Evolutionary conservation across 23 red algal species (phyloP), one percentile per base, ranked within the genome.

Genomic region (Cyanidium caldarium): DNA sequence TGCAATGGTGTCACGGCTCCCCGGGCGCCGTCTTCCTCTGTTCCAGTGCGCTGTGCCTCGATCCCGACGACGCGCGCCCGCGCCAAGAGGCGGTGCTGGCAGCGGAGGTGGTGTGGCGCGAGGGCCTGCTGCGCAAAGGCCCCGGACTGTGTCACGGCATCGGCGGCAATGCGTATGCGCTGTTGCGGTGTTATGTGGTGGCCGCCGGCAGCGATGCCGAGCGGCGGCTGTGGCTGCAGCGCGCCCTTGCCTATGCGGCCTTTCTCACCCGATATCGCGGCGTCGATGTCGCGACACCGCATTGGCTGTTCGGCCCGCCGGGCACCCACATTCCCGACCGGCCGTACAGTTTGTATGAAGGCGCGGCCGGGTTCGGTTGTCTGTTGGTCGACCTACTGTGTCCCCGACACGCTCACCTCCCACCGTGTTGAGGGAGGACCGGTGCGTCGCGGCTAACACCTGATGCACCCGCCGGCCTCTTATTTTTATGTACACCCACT

Each of bases 1-100:
- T 61, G 51, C 51, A 61, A 28, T 61, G 51, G 51, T 61, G 51
- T 28, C 51, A 61, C 31, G 51, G 51, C 7, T 61, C 51, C 7
- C 51, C 51, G 10, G 51, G 51, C 7, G 51, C 51, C n/a, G 10
- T 61, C 31, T 61, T 61, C 31, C 51, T 61, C 51, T 61, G 51
- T 28, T 16, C 51, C 7, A 25, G 10, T 61, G 21, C 51, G 21
- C 51, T 28, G 10, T 28, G 51, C 51, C 10, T 10, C 7, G 19
- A 61, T 28, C 51, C 51, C 7, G 3, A 12, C 23, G 7, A 28
- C 7, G 7, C 51, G 10, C 19, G 31, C 21, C 10, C 31, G 13
- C 7, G 7, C 3, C n/a, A 61, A 21, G 51, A 61, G 21, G 51
- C 51, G 7, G 7, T 25, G 51, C 51, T 61, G 19, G 51, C 51